A percentile compares a stretch with the other conserved stretches of the same genome.
Conservation (phyloP, 2,329 filamentous ascomycete species). For the Plectosphaerella cucumerina region DNA sequence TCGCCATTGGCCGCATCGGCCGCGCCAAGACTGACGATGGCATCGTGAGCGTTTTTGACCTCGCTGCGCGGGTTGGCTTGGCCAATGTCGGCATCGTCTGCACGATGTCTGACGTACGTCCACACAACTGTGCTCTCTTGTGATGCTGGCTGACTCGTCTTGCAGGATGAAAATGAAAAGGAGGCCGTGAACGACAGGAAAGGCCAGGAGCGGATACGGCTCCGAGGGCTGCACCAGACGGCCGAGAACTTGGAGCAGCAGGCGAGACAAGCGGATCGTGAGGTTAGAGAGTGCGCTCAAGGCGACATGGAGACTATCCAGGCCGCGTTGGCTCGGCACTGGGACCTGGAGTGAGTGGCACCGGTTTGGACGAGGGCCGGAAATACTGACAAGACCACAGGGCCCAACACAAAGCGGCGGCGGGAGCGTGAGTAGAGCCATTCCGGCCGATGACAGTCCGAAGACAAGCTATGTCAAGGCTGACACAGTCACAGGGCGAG, state of each 20-base stretch:
- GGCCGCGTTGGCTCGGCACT: no score
- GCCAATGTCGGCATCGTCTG: conserved; percentile 39
- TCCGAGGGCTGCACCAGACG: conserved; percentile 13
- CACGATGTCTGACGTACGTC: conserved; percentile 35
- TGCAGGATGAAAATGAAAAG: conserved; percentile 25
- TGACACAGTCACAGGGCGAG: no score
- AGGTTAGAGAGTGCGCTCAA: conserved; percentile 16
- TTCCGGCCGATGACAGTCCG: no score
- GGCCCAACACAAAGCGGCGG: no score
- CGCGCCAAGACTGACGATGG: conserved; percentile 36
- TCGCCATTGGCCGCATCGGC: conserved; percentile 36
- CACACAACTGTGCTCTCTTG: neutral
- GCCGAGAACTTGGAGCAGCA: conserved; percentile 10
- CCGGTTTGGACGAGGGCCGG: no score
- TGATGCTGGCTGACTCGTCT: neutral
- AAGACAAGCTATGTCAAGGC: no score
- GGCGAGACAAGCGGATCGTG: conserved; percentile 1
- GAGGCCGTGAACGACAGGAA: conserved; percentile 27
- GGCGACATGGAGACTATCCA: no score
- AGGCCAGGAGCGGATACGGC: conserved; percentile 12
- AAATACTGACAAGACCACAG: no score
- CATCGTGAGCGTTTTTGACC: conserved; percentile 33
- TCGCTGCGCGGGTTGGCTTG: conserved; percentile 30
- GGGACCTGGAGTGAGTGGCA: no score
- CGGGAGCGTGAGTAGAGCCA: no score